Evolutionary conservation across 179 eudicot species (phyloP), one percentile per base, ranked within the genome.

Genomic region (Patellifolia procumbens): DNA sequence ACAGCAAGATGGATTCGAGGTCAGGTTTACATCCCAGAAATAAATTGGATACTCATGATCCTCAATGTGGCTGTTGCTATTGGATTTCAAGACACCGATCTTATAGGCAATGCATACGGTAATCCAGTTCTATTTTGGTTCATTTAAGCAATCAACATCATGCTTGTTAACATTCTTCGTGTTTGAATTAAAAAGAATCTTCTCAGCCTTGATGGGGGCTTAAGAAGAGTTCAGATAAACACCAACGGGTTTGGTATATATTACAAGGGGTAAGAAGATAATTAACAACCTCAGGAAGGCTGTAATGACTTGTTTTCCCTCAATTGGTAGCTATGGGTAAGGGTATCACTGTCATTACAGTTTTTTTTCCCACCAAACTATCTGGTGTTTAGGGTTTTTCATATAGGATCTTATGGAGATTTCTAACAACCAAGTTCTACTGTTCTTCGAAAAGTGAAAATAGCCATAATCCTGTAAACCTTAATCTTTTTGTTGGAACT

Each of bases 51-150:
- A 34, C 83, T 83, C 48, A 80, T 83, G 86, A 13, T 76, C 64
- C 81, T 83, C 48, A 76, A 78, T 76, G 73, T 83, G 19, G 46
- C 75, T 17, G 81, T 76, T 26, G 73, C 81, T 39, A 55, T 83
- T 35, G 85, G 85, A 58, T 83, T 83, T 49, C 86, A 69, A 29
- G 86, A 83, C 67, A 76, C 78, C 22, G 69, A 65, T 32, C 55
- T 62, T 29, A 73, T 83, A 24, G 86, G 83, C 55, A 79, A 83
- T 68, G 86, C 86, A 42, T 80, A 80, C 68, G 86, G 86, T 83
- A 55, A 39, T 39, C 1, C 7, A 68, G 73, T 60, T 34, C 29
- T 45, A n/a, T 20, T 3, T 31, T 58, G 26, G 34, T 7, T 32
- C 32, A 24, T 29, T 19, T 16, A 15, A 48, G 16, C 15, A 22